Conservation (phyloP, 805 yeast species). For the Brettanomyces custersianus region DNA sequence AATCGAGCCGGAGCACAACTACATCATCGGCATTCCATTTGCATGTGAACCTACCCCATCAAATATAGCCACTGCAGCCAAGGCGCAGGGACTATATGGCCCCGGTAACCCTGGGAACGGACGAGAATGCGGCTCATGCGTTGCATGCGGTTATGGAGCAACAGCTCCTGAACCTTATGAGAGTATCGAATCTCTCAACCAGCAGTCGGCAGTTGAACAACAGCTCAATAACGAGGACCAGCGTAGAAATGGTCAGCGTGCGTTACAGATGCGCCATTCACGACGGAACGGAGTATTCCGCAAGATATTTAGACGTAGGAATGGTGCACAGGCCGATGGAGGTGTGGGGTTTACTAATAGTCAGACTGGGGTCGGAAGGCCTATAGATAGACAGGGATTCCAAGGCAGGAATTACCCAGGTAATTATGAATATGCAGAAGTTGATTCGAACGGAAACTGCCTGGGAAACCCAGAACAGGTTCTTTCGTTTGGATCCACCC, state of each 20-base stretch:
- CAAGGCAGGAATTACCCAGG: too few relatives aligned
- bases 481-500: too few relatives aligned
- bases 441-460: too few relatives aligned
- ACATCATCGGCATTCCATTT: constrained; percentile 19
- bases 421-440: too few relatives aligned
- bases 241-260: not conserved
- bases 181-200: constrained; percentile 1
- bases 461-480: too few relatives aligned
- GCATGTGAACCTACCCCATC: constrained; percentile 5
- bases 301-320: constrained; percentile 10
- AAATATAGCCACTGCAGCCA: constrained; percentile 5
- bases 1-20: constrained; percentile 20
- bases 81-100: not conserved
- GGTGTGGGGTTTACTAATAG: constrained; percentile 1
- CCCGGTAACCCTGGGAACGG: constrained; percentile 4
- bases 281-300: constrained; percentile 7
- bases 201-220: constrained; percentile 1
- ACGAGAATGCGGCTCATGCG: constrained; percentile 21
- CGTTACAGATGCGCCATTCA: not conserved
- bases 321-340: constrained; percentile 7
- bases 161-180: constrained; percentile 1
- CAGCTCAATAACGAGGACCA: constrained; percentile 1
- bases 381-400: too few relatives aligned
- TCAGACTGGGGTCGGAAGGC: too few relatives aligned
- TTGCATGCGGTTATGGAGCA: constrained; percentile 20